Percentiles rank a stretch among this genome's conserved stretches.
Conservation (phyloP, 2,329 filamentous ascomycete genomes). For the Aspergillus uvarum region DNA sequence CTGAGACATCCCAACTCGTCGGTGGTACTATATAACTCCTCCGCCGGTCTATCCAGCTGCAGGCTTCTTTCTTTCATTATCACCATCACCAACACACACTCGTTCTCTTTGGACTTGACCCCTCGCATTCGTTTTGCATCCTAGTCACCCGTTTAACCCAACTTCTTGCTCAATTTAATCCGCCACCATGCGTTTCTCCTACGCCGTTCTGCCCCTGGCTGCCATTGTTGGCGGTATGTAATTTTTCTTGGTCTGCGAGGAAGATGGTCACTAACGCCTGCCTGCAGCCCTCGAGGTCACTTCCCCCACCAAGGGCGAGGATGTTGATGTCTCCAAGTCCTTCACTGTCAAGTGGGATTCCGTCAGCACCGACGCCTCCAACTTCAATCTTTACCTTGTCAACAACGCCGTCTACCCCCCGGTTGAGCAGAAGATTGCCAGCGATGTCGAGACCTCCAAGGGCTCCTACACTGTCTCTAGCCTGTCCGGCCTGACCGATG, state of each 20-base stretch:
- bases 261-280: neutral
- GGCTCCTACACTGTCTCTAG: slow-evolving; percentile 37
- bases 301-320: slow-evolving; percentile 31
- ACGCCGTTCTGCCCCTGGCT: slow-evolving; percentile 29
- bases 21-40: neutral
- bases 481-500: slow-evolving; percentile 24
- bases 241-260: neutral
- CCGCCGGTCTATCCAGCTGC: neutral
- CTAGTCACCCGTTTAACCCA: neutral
- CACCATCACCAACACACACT: neutral
- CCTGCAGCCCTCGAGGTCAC: slow-evolving; percentile 36
- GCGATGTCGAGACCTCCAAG: slow-evolving; percentile 37
- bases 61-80: neutral
- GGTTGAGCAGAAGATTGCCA: slow-evolving; percentile 34
- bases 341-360: slow-evolving; percentile 43
- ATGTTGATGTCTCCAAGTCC: slow-evolving; percentile 33
- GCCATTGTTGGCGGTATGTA: slow-evolving; percentile 30
- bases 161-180: neutral
- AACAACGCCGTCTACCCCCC: slow-evolving; percentile 39
- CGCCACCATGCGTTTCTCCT: slow-evolving; percentile 30
- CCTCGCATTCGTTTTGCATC: neutral
- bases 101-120: neutral
- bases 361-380: slow-evolving; percentile 42
- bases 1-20: neutral
- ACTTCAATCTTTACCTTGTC: slow-evolving; percentile 43